A percentile compares a stretch with the other conserved stretches of the same genome.
These are phyloP conservation scores for Noccaea bulbosa DNA, from an alignment of 345 rosid genomes.

Conservation along the genomic window DNA sequence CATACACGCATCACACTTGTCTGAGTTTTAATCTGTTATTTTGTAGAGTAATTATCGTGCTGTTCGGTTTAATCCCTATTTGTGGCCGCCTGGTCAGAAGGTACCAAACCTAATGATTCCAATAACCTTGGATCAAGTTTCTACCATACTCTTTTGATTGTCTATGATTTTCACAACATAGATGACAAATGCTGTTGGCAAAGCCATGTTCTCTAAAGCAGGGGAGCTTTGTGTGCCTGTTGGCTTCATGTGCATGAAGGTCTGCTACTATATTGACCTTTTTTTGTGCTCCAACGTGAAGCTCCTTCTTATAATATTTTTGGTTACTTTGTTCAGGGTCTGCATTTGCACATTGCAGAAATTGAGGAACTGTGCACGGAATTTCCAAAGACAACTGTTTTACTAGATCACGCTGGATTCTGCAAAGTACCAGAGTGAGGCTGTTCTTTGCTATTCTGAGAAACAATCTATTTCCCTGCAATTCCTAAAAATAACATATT, in stretches of 20 bases:
- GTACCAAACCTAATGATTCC: conserved; percentile 46
- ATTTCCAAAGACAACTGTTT: conserved; percentile 71
- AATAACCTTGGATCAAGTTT: conserved; percentile 19
- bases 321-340: conserved; percentile 62
- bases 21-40: conserved; percentile 34
- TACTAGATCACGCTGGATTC: conserved; percentile 90
- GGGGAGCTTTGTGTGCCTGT: conserved; percentile 92
- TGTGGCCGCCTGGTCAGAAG: conserved; percentile 91
- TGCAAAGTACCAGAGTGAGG: conserved; percentile 88
- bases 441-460: conserved; percentile 21
- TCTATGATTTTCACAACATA: conserved; percentile 34
- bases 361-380: conserved; percentile 78
- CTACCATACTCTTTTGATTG: neutral
- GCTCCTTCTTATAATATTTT: neutral
- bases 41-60: conserved; percentile 83
- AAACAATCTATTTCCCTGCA: conserved; percentile 20
- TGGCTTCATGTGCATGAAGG: conserved; percentile 98
- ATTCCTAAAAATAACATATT: conserved; percentile 6
- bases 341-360: conserved; percentile 72
- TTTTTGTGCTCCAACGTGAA: conserved; percentile 17
- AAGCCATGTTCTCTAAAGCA: conserved; percentile 83
- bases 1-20: conserved; percentile 24
- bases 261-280: conserved; percentile 27
- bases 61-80: conserved; percentile 89
- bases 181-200: conserved; percentile 92